A percentile compares a stretch with the other conserved stretches of the same genome.
Evolutionary conservation across 495 filamentous ascomycete species (phyloP).

Genomic region (Lepidopterella palustris): DNA sequence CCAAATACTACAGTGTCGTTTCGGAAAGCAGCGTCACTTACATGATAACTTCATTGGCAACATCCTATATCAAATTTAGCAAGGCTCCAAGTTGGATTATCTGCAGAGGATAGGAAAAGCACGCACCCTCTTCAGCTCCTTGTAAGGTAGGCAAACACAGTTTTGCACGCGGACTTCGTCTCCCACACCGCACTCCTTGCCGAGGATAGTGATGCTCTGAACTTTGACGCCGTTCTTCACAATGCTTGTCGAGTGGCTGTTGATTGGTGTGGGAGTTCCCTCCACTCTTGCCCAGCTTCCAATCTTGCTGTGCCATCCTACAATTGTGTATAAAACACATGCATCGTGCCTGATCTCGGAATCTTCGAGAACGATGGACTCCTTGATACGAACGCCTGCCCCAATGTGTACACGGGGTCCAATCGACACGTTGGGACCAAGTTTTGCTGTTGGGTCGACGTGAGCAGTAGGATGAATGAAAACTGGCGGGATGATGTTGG

Average conservation of each 20-base stretch:
- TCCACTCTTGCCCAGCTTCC: slow-evolving; percentile 98
- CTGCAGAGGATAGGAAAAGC: background rate
- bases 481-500: slow-evolving; percentile 87
- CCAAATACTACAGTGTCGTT: background rate
- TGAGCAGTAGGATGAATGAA: slow-evolving; percentile 94
- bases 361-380: slow-evolving; percentile 93
- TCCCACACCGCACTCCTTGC: slow-evolving; percentile 90
- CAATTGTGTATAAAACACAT: slow-evolving; percentile 91
- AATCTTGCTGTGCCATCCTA: slow-evolving; percentile 93
- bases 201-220: slow-evolving; percentile 95
- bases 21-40: slow-evolving; percentile 42
- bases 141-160: slow-evolving; percentile 95
- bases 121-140: slow-evolving; percentile 96
- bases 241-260: slow-evolving; percentile 87
- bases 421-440: slow-evolving; percentile 94
- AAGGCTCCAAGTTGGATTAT: slow-evolving; percentile 1
- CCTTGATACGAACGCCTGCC: slow-evolving; percentile 86
- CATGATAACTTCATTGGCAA: slow-evolving; percentile 96
- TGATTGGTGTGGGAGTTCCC: slow-evolving; percentile 83
- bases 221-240: slow-evolving; percentile 97
- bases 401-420: slow-evolving; percentile 80
- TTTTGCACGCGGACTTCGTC: slow-evolving; percentile 98
- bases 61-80: slow-evolving; percentile 56
- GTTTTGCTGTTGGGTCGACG: slow-evolving; percentile 91
- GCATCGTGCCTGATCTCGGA: slow-evolving; percentile 95